A percentile compares a stretch with the other conserved stretches of the same genome.
These are phyloP conservation scores for Russula foetens DNA, from an alignment of 768 basidiomycete genomes.

Conservation along the genomic window DNA sequence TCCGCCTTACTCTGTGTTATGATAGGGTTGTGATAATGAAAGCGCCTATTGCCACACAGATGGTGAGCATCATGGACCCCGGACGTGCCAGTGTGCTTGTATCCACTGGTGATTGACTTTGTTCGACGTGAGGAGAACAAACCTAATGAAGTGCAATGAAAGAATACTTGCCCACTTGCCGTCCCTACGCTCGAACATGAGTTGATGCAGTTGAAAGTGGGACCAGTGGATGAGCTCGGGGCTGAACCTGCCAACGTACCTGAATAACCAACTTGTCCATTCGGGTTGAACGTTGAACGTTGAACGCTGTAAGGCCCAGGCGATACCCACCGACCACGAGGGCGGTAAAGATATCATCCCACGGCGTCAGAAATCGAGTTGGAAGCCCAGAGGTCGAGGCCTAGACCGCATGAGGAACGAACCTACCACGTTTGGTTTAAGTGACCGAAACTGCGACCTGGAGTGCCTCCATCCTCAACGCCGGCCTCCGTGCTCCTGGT, in stretches of 20 bases:
- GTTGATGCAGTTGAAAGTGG: not conserved
- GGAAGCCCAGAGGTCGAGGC: not conserved
- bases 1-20: not conserved
- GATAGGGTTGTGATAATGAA: not conserved
- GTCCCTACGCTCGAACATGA: not conserved
- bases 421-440: conserved; percentile 72
- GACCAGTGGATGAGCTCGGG: not conserved
- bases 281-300: conserved; percentile 58
- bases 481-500: conserved; percentile 70
- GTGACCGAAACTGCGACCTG: conserved; percentile 81
- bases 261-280: conserved; percentile 50
- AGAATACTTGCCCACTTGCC: not conserved
- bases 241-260: not conserved
- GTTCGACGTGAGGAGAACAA: not conserved
- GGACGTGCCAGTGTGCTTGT: not conserved
- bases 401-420: conserved; percentile 19
- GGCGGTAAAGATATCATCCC: conserved; percentile 60
- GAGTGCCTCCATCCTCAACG: conserved; percentile 36
- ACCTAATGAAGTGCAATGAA: not conserved
- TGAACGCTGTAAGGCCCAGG: conserved; percentile 56
- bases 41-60: not conserved
- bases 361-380: not conserved
- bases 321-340: conserved; percentile 73
- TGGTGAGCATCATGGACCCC: not conserved
- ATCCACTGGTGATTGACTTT: not conserved